Evolutionary conservation across 495 filamentous ascomycete genomes (phyloP).

Genomic region (Aspergillus incahuasiensis): DNA sequence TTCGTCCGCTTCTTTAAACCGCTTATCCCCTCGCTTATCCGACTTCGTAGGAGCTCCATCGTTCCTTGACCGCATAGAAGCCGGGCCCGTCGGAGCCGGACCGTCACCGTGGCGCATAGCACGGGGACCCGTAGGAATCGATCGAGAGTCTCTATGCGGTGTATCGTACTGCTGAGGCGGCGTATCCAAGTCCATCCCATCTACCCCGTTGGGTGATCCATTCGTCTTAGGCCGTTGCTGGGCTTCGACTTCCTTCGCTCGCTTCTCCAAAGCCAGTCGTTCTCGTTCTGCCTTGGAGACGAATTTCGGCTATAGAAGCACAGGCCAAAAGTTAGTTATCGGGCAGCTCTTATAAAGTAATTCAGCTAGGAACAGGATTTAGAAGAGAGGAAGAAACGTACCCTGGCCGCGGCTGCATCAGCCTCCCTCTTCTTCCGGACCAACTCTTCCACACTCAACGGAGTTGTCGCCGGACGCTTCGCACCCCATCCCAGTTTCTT

Average conservation of each 20-base stretch:
- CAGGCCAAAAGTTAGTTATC: slow-evolving; percentile 19
- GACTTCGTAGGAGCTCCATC: slow-evolving; percentile 35
- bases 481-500: slow-evolving; percentile 55
- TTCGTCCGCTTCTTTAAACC: slow-evolving; percentile 53
- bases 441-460: slow-evolving; percentile 73
- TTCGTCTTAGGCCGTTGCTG: slow-evolving; percentile 39
- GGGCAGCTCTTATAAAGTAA: background rate
- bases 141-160: slow-evolving; percentile 23
- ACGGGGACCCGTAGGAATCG: slow-evolving; percentile 73
- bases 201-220: slow-evolving; percentile 11
- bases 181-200: slow-evolving; percentile 26
- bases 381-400: slow-evolving; percentile 27
- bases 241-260: slow-evolving; percentile 78
- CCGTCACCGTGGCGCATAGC: slow-evolving; percentile 63
- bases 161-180: slow-evolving; percentile 15
- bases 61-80: slow-evolving; percentile 41
- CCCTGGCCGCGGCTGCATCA: slow-evolving; percentile 71
- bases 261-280: slow-evolving; percentile 77
- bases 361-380: background rate
- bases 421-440: slow-evolving; percentile 73
- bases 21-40: slow-evolving; percentile 48
- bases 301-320: slow-evolving; percentile 72
- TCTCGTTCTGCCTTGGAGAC: slow-evolving; percentile 87
- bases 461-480: slow-evolving; percentile 37
- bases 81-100: slow-evolving; percentile 49